A percentile compares a stretch with the other conserved stretches of the same genome.
Evolutionary conservation across 805 yeast genomes (phyloP).

Genomic region (Citeromyces nyonsensis): DNA sequence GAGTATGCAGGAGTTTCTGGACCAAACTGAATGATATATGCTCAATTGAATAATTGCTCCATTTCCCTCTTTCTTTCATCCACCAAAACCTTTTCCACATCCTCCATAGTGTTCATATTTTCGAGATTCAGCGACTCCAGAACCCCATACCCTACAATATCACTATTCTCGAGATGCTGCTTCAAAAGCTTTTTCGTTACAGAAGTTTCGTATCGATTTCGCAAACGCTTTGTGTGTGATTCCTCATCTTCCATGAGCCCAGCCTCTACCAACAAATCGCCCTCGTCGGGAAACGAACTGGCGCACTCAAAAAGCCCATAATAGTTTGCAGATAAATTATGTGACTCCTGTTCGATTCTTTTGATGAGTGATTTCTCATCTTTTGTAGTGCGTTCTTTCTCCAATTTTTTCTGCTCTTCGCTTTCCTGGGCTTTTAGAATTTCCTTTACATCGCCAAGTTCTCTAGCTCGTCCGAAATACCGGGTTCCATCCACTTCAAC

Average conservation of each 20-base stretch:
- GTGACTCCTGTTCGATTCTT: slow-evolving; percentile 9
- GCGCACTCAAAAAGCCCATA: slow-evolving; percentile 24
- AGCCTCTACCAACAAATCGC: slow-evolving; percentile 3
- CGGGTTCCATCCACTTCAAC: slow-evolving; percentile 34
- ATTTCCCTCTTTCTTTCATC: slow-evolving; percentile 26
- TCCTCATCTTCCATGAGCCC: slow-evolving; percentile 3
- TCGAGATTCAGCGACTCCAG: slow-evolving; percentile 1
- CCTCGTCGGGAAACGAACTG: neutral
- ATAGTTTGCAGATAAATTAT: slow-evolving; percentile 18
- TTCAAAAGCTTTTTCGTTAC: slow-evolving; percentile 6
- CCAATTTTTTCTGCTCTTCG: slow-evolving; percentile 7
- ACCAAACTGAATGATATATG: too few species aligned
- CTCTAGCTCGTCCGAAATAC: slow-evolving; percentile 76
- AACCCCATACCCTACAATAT: slow-evolving; percentile 1
- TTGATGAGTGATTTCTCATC: slow-evolving; percentile 8
- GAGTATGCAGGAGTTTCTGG: too few species aligned
- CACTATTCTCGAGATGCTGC: slow-evolving; percentile 3
- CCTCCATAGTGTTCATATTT: slow-evolving; percentile 15
- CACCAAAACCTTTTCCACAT: slow-evolving; percentile 30
- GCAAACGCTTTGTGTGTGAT: slow-evolving; percentile 6
- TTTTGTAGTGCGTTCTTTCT: slow-evolving; percentile 5
- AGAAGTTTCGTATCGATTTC: neutral
- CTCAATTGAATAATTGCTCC: slow-evolving; percentile 6
- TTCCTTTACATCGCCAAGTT: slow-evolving; percentile 56
- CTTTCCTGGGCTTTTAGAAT: slow-evolving; percentile 20